Base-by-base conservation (phyloP, 73 alveolate species). In the Blepharisma japonicum region DNA sequence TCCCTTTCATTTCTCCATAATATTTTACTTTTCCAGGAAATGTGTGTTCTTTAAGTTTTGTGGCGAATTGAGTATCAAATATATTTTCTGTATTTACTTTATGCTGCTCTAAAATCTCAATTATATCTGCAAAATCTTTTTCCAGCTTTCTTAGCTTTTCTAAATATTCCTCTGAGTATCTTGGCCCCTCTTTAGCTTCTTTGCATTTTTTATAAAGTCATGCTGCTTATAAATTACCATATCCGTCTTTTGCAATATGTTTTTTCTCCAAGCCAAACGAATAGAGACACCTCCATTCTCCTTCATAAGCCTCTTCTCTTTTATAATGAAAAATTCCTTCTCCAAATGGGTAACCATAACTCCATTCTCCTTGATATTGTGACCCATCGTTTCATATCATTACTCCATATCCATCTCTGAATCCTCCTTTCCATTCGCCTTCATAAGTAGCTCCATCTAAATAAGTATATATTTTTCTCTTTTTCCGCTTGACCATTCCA, bases 351-450 rank as follows among this genome's bases (percentile, higher is more conserved):
- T 80, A 25, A 21, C 88, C 92, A 56, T 86, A 68, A 27, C 55
- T 32, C 72, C 83, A 86, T 23, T 78, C 87, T 4, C 94, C 94
- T 80, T 86, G 90, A 71, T 87, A 87, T 32, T 51, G 50, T 9
- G 74, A 76, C 6, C 90, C 87, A 80, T 87, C 87, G 55, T 45
- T 55, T 45, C 77, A 85, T 25, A 55, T 20, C 68, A 23, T 18
- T 68, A 14, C 66, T 6, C 92, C 92, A 11, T 87, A 94, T 53
- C 90, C 91, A 77, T 86, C 86, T 47, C 94, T 81, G 48, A 87
- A 87, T 0, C 92, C 94, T 8, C 94, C 96, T 6, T 56, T 25
- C 94, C 92, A 87, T 7, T 90, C 90, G 6, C 96, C 96, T 20
- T 45, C 55, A 68, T 90, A 90, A 70, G 55, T 50, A 5, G 92